Percentiles rank a stretch among this genome's conserved stretches.
Conservation (phyloP, 164 flowering plant species). For the Chloranthus sessilifolius region DNA sequence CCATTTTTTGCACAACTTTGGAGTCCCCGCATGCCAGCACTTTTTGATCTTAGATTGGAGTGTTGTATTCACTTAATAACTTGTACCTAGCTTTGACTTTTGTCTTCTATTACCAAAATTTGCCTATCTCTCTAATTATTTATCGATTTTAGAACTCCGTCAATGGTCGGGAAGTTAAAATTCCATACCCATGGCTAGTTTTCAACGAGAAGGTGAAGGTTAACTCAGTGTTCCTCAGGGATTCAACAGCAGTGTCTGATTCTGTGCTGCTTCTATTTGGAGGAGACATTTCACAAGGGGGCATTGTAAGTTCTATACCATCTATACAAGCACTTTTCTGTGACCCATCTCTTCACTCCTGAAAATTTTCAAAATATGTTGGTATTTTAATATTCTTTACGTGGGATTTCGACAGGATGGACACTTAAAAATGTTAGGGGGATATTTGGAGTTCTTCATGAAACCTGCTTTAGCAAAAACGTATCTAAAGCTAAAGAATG, state of each 20-base stretch:
- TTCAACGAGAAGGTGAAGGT: constrained; percentile 95
- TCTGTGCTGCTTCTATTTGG: constrained; percentile 87
- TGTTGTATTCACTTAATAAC: no score
- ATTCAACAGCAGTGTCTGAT: constrained; percentile 90
- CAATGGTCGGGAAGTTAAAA: constrained; percentile 62
- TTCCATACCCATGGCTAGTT: constrained; percentile 96
- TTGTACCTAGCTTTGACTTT: no score
- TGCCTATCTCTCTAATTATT: constrained; percentile 1
- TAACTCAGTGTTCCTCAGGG: constrained; percentile 80
- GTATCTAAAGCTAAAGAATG: constrained; percentile 47
- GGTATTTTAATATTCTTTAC: background rate
- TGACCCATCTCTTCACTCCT: background rate
- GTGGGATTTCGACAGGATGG: constrained; percentile 50
- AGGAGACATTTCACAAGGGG: constrained; percentile 63
- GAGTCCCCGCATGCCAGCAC: no score
- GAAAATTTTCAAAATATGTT: background rate
- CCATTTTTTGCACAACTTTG: no score
- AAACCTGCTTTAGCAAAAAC: constrained; percentile 55
- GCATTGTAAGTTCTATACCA: constrained; percentile 49
- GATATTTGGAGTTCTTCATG: constrained; percentile 87
- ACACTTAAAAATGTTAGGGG: constrained; percentile 81
- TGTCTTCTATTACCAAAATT: no score
- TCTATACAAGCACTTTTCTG: no score
- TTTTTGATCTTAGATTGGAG: no score
- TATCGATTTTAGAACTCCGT: constrained; percentile 58